Evolutionary conservation across 257 asterid species (phyloP), one percentile per base, ranked within the genome.

Genomic region (Plantago elongata): DNA sequence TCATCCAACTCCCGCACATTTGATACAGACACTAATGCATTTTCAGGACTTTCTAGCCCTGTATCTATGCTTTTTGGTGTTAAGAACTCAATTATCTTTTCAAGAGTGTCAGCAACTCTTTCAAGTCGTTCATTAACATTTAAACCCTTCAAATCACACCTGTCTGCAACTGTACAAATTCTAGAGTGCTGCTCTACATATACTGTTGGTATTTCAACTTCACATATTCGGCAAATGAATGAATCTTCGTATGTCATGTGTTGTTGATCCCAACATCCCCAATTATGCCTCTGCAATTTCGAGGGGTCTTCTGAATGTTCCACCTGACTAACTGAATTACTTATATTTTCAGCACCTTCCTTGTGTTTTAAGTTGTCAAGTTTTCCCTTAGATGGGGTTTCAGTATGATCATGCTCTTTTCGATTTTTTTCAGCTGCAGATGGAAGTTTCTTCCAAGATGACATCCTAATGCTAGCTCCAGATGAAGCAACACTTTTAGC

Each of bases 381-480:
- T 65, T 74, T 80, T 16, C 71, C 85, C 69, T 57, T 75, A 45
- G 75, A 69, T 54, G 83, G 72, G 29, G 84, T 62, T 37, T 80
- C 91, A 72, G 74, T 70, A 57, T 76, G 65, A 15, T 74, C 90
- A 7, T 77, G 78, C 42, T 57, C 77, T 81, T 77, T 82, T 60
- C 74, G 75, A 63, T 71, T 81, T 65, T 62, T 89, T 69, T 78
- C 88, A 57, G 92, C 85, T 64, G 78, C 70, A 63, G 92, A 85
- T 60, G 99, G 97, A 77, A 93, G 89, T 70, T 82, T 93, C 81
- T 85, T 93, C 99, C 99, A 93, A 13, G 97, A 89, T 54, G 99
- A 89, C 99, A 93, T 93, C 79, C 74, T 82, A 67, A 75, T 83
- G 81, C 94, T 85, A 58, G 94, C 96, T 44, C 91, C 50, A 40